Evolutionary conservation across 2,329 filamentous ascomycete species (phyloP), one percentile per base, ranked within the genome.

Genomic region (Talaromyces marneffei): DNA sequence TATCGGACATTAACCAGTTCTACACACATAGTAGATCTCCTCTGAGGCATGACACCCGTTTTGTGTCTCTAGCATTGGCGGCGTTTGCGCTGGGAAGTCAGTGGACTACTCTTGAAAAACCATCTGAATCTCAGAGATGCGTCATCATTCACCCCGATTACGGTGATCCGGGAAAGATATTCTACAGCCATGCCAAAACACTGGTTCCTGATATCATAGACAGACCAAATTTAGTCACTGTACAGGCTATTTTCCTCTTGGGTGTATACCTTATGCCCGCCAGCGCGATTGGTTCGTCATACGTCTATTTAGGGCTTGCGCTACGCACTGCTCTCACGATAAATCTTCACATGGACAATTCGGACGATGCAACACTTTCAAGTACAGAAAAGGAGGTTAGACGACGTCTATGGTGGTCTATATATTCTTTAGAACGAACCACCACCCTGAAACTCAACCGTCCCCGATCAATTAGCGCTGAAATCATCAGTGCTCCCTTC

Each of bases 291-390:
- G 72, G 71, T 6, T 71, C 72, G 2, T 74, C 73, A 1, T 68
- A 69, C 46, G 57, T 67, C n/a, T 69, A 66, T 31, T 75, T 80
- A 20, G 80, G 80, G 1, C 71, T 80, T 54, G 80, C 81, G 2
- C 68, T 83, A 18, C 77, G 81, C 3, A 83, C 83, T 78, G 81
- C 81, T 9, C 77, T 83, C 33, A 80, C 77, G 4, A 74, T 82
- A 0, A 81, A 80, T 1, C 70, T 83, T 12, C 80, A 83, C 2
- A 48, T 48, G 25, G 44, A 48, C 16, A 48, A 48, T n/a, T 29
- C 44, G n/a, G 44, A n/a, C 7, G 44, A 48, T n/a, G 16, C 3
- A 59, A 64, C 2, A 66, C 66, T 0, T 60, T 70, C 5, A 71
- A 72, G 23, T 57, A 70, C 10, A 69, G 69, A 25, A 4, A 62